Conservation (phyloP, 2,329 filamentous ascomycete species). For the Coleophoma eucalyptorum region DNA sequence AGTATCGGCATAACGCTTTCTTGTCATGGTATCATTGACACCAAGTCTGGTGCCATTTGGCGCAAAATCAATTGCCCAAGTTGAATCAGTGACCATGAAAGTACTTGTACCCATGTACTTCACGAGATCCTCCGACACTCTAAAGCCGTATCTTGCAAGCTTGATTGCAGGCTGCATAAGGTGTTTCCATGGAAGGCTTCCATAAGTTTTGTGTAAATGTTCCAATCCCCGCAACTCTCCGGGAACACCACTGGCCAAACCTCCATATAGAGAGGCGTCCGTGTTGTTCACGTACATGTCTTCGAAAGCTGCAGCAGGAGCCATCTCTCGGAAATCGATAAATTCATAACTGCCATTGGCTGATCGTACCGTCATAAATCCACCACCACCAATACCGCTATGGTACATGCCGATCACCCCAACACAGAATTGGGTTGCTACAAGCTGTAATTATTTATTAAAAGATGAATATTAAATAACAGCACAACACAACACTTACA, state of each 20-base stretch:
- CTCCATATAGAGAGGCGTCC: slow-evolving; percentile 49
- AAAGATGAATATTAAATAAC: too few relatives aligned
- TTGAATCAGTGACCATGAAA: slow-evolving; percentile 67
- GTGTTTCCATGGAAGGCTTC: slow-evolving; percentile 47
- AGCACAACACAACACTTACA: slow-evolving; percentile 16
- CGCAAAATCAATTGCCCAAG: slow-evolving; percentile 86
- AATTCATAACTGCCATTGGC: slow-evolving; percentile 60
- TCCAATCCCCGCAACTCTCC: slow-evolving; percentile 40
- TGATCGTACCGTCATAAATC: slow-evolving; percentile 60
- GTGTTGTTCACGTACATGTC: slow-evolving; percentile 60
- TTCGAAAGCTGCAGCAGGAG: slow-evolving; percentile 54
- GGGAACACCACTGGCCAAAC: slow-evolving; percentile 51
- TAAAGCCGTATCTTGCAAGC: slow-evolving; percentile 57
- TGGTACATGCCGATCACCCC: slow-evolving; percentile 52
- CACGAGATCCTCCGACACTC: slow-evolving; percentile 56
- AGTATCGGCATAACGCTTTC: slow-evolving; percentile 76
- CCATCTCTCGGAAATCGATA: slow-evolving; percentile 67
- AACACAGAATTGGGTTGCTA: slow-evolving; percentile 49
- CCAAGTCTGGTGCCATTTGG: slow-evolving; percentile 71
- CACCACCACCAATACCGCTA: slow-evolving; percentile 62
- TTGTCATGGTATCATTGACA: slow-evolving; percentile 73
- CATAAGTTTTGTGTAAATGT: slow-evolving; percentile 40
- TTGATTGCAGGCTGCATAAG: slow-evolving; percentile 57
- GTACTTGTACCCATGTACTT: slow-evolving; percentile 56
- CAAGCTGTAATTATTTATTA: slow-evolving; percentile 31